Percentiles rank a stretch among this genome's conserved stretches.
These are phyloP conservation scores for Macrocystidia cucumis DNA, from an alignment of 1,284 basidiomycete species.

Conservation along the genomic window DNA sequence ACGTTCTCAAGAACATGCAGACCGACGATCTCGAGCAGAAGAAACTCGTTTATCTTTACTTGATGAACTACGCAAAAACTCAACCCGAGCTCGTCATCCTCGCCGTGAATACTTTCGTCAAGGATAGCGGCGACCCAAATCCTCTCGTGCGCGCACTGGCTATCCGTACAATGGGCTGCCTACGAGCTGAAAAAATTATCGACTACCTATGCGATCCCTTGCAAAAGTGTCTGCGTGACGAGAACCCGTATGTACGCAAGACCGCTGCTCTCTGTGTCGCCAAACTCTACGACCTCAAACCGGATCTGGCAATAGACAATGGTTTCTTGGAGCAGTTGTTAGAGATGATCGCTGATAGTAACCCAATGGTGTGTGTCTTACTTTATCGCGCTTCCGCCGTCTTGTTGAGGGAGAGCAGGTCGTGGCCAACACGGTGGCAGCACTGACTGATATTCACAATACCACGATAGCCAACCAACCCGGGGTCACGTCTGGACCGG, in stretches of 20 bases:
- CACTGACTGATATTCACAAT: conserved; percentile 89
- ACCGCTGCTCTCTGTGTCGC: conserved; percentile 95
- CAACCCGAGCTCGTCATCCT: conserved; percentile 97
- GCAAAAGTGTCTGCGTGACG: conserved; percentile 86
- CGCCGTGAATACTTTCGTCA: conserved; percentile 97
- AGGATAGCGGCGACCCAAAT: conserved; percentile 95
- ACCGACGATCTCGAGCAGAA: conserved; percentile 93
- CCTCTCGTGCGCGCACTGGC: conserved; percentile 94
- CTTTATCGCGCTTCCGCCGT: conserved; percentile 1
- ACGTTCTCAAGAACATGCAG: conserved; percentile 99
- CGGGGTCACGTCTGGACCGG: conserved; percentile 50
- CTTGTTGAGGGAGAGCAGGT: conserved; percentile 44
- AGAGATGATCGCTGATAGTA: conserved; percentile 90
- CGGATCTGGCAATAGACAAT: conserved; percentile 90
- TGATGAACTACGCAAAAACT: conserved; percentile 98
- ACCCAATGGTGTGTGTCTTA: conserved; percentile 78
- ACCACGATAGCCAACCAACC: conserved; percentile 50
- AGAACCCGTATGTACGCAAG: conserved; percentile 97
- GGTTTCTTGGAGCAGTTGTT: conserved; percentile 88
- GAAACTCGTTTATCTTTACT: conserved; percentile 96
- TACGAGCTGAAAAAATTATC: conserved; percentile 98
- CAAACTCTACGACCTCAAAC: conserved; percentile 95
- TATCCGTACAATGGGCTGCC: conserved; percentile 96
- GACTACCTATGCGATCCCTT: conserved; percentile 95
- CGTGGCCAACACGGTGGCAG: conserved; percentile 91